These are phyloP conservation scores for Podila verticillata DNA, from an alignment of 192 early-diverging fungal species.

Conservation along the genomic window DNA sequence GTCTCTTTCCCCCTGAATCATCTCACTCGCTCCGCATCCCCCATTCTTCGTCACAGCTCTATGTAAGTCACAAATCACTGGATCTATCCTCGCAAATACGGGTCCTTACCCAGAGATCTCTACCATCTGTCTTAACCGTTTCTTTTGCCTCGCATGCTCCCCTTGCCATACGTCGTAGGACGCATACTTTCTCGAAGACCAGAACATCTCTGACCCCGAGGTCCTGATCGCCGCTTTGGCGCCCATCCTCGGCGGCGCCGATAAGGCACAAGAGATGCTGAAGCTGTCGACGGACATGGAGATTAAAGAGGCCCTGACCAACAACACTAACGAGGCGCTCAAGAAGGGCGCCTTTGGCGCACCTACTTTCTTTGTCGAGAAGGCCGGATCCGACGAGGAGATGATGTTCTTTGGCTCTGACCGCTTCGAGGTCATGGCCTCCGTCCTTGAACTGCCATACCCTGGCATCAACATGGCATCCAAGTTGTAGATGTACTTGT, in stretches of 20 bases:
- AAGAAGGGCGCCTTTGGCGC: slow-evolving; percentile 40
- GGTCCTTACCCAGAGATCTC: not conserved
- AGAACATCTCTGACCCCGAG: slow-evolving; percentile 17
- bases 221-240: slow-evolving; percentile 9
- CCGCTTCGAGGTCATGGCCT: slow-evolving; percentile 35
- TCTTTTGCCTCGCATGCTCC: not conserved
- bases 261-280: slow-evolving; percentile 9
- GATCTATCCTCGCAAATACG: too few species aligned
- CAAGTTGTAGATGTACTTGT: slow-evolving; percentile 16
- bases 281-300: slow-evolving; percentile 15
- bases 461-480: slow-evolving; percentile 14
- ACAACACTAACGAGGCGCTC: slow-evolving; percentile 42
- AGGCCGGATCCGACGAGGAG: slow-evolving; percentile 22
- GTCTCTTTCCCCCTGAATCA: not conserved
- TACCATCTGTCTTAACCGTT: not conserved
- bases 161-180: slow-evolving; percentile 9
- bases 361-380: slow-evolving; percentile 35
- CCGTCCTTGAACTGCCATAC: slow-evolving; percentile 31
- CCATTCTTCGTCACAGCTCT: slow-evolving; percentile 7
- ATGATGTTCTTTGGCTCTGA: slow-evolving; percentile 42
- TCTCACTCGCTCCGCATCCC: not conserved
- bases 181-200: slow-evolving; percentile 24
- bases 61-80: slow-evolving; percentile 10
- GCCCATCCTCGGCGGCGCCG: slow-evolving; percentile 20
- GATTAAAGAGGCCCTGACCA: slow-evolving; percentile 27